These are phyloP conservation scores for Coffea canephora DNA, from an alignment of 257 asterid genomes.

Conservation along the genomic window DNA sequence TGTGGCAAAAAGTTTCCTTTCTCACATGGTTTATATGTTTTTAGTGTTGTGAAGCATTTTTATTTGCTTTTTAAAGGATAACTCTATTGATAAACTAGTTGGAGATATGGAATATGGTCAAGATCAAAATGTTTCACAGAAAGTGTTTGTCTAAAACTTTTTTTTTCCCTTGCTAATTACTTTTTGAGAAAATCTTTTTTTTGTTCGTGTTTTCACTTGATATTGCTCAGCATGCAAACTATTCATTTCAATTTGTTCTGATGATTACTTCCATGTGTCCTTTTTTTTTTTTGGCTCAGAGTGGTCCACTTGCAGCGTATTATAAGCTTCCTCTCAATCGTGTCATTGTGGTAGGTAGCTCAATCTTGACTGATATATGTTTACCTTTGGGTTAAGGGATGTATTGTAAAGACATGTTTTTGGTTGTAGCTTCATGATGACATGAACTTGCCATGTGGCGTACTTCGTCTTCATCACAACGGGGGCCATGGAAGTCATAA, in stretches of 20 bases:
- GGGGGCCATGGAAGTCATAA: conserved; percentile 85
- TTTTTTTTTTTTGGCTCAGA: conserved; percentile 33
- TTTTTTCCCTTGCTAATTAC: not conserved
- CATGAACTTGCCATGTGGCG: conserved; percentile 93
- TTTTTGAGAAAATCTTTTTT: not conserved
- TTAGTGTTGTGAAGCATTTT: not conserved
- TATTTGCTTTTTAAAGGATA: not conserved
- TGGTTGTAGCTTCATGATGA: conserved; percentile 77
- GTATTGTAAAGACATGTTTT: not conserved
- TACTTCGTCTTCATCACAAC: conserved; percentile 77
- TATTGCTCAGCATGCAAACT: not conserved
- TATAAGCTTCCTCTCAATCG: conserved; percentile 96
- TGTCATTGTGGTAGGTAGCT: conserved; percentile 66
- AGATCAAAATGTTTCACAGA: not conserved
- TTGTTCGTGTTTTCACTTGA: not conserved
- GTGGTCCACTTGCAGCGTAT: conserved; percentile 95
- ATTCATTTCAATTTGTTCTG: not conserved
- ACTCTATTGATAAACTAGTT: not conserved
- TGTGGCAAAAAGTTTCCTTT: not conserved
- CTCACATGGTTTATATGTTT: not conserved
- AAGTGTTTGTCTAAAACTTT: not conserved
- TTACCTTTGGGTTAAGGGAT: not conserved
- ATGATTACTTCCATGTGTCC: not conserved
- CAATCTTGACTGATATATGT: not conserved
- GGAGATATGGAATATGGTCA: not conserved